phyloP scores from a whole-genome alignment of 1,284 basidiomycete genomes.

The Puccinia horiana region DNA sequence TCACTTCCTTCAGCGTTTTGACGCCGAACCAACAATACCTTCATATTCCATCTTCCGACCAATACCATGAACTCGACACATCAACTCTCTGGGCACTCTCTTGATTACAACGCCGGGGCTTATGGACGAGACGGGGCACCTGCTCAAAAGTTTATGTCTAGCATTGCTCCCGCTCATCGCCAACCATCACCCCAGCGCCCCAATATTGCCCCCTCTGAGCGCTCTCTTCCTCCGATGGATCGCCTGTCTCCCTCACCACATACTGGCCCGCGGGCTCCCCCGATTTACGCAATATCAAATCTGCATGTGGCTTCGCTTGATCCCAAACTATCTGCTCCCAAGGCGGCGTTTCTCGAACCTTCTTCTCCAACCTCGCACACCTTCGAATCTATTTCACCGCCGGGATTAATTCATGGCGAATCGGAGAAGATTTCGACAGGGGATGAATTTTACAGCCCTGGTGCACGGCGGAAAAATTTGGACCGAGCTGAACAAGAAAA shows the following conservation, averaged over 20 bases:
- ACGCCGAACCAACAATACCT: neutral
- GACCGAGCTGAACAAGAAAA: conserved; percentile 12
- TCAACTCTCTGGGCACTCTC: neutral
- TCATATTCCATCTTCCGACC: neutral
- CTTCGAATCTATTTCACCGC: neutral
- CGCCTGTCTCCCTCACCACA: neutral
- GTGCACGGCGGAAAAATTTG: conserved; percentile 14
- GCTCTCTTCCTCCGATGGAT: conserved; percentile 30
- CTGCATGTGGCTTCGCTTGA: neutral
- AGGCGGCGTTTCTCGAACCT: conserved; percentile 18
- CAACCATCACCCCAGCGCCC: conserved; percentile 19
- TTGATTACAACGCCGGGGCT: conserved; percentile 14
- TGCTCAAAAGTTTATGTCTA: conserved; percentile 37
- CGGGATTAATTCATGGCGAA: neutral
- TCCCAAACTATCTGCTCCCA: neutral
- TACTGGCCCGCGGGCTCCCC: neutral
- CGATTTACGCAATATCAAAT: neutral
- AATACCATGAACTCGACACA: conserved; percentile 9
- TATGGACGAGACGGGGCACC: conserved; percentile 46
- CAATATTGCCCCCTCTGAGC: conserved; percentile 31
- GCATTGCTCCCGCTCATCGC: conserved; percentile 4
- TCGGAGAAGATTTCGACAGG: neutral
- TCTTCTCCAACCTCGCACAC: conserved; percentile 24
- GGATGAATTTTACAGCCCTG: neutral
- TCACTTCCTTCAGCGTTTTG: neutral